Evolutionary conservation across 768 basidiomycete genomes (phyloP), one percentile per base, ranked within the genome.

Genomic region (Lanmaoa rubissima): DNA sequence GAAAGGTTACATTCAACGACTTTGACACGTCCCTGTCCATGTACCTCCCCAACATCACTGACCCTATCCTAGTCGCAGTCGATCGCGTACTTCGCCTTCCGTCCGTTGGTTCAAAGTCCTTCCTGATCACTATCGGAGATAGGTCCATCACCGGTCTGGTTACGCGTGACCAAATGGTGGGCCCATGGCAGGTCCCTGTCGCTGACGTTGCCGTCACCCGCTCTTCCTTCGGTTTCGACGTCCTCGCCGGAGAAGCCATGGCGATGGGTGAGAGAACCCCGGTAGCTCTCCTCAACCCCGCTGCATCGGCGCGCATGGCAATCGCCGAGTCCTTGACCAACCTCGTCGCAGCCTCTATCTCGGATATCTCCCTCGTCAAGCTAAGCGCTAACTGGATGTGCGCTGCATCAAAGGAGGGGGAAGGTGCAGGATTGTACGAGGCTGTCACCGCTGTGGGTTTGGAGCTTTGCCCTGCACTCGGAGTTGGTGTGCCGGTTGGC

Each of bases 301-400:
- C 88, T 7, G 94, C 95, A 1, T 95, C 95, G 0, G 96, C 95
- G 2, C 85, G 94, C 32, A 94, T 99, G 88, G 96, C 95, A 26
- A 87, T 99, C 44, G 96, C 85, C 3, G 97, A 99, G 70, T 82
- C 97, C 1, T 79, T 99, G 42, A 94, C 89, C 63, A 99, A 98
- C 74, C 79, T 98, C 57, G 84, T 83, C 0, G 94, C 97, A 6
- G 86, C 95, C 1, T 80, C 82, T 47, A 75, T 95, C 40, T 82
- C 82, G 4, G 80, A 82, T 26, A 76, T 98, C 35, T 78, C 80
- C 3, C 78, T 80, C 54, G 84, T 97, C 65, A 99, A 99, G 74
- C 80, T 99, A n/a, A 95, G 93, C 61, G 96, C 96, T 45, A 99
- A 99, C 72, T 99, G 97, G 97, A 99, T 99, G 97, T 94, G 91